Conservation (phyloP, 306 rosid species). For the Mimosa pudica region DNA sequence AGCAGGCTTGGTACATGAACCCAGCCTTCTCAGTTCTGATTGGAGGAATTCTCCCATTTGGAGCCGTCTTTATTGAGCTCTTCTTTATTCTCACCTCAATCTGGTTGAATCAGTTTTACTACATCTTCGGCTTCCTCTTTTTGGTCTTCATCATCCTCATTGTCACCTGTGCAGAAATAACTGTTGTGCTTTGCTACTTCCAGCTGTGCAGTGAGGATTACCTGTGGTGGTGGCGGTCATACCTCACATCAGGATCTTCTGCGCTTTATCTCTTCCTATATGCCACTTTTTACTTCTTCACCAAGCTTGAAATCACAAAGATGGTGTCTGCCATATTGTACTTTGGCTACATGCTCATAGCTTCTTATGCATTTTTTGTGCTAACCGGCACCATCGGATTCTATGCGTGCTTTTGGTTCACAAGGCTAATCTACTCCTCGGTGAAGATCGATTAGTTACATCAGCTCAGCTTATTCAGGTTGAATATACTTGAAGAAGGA, state of each 20-base stretch:
- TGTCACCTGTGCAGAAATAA: constrained; percentile 92
- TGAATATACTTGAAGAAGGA: constrained; percentile 36
- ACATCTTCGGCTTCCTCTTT: constrained; percentile 97
- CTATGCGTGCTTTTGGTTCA: constrained; percentile 96
- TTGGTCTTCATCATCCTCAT: constrained; percentile 88
- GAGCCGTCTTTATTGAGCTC: constrained; percentile 96
- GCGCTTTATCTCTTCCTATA: constrained; percentile 94
- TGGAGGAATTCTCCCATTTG: constrained; percentile 97
- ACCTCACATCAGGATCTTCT: constrained; percentile 91
- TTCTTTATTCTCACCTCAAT: constrained; percentile 98
- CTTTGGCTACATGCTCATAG: constrained; percentile 96
- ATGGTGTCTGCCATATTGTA: constrained; percentile 77
- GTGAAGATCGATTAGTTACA: constrained; percentile 81
- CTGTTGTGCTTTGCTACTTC: constrained; percentile 96
- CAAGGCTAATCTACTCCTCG: constrained; percentile 96
- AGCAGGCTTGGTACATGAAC: constrained; percentile 99
- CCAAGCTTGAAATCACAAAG: constrained; percentile 98
- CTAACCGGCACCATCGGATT: constrained; percentile 96
- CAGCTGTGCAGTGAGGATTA: constrained; percentile 99
- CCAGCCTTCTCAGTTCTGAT: constrained; percentile 82
- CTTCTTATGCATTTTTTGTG: constrained; percentile 92
- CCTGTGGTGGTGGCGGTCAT: constrained; percentile 99
- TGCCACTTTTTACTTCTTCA: constrained; percentile 97
- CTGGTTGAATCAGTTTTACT: constrained; percentile 99
- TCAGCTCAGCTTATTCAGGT: constrained; percentile 29